These are phyloP conservation scores for Blyttiomyces sp. DNA, from an alignment of 371 early-diverging fungal genomes.

Conservation along the genomic window DNA sequence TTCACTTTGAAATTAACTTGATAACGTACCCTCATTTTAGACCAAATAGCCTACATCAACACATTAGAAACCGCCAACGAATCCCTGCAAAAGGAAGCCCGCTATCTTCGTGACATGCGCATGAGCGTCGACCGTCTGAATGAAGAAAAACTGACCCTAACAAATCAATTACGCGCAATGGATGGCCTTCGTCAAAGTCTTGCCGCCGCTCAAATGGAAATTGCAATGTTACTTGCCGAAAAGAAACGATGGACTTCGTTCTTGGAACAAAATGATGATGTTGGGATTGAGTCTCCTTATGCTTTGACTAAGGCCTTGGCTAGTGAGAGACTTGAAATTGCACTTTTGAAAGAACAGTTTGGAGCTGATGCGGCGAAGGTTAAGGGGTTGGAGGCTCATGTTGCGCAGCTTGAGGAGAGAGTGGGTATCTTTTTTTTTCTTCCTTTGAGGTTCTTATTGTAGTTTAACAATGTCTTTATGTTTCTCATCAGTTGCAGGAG, in stretches of 20 bases:
- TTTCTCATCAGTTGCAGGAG: background rate
- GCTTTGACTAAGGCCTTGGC: conserved; percentile 40
- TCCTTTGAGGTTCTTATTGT: background rate
- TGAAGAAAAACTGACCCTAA: conserved; percentile 43
- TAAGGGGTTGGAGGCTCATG: conserved; percentile 16
- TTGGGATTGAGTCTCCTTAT: conserved; percentile 40
- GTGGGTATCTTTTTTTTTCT: background rate
- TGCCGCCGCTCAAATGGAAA: conserved; percentile 32
- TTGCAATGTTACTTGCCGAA: conserved; percentile 37
- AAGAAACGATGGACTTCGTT: conserved; percentile 43
- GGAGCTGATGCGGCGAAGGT: conserved; percentile 24
- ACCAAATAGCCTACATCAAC: conserved; percentile 42
- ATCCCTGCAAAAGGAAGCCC: conserved; percentile 25
- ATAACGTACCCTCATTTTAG: conserved; percentile 8
- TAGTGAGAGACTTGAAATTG: conserved; percentile 35
- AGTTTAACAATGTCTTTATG: background rate
- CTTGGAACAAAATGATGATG: conserved; percentile 10
- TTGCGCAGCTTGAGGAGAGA: conserved; percentile 24
- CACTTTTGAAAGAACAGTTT: conserved; percentile 30
- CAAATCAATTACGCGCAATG: conserved; percentile 33
- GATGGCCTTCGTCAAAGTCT: conserved; percentile 21
- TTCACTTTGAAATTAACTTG: conserved; percentile 14
- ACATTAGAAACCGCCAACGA: conserved; percentile 38
- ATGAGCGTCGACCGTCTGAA: conserved; percentile 32
- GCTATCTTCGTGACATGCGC: conserved; percentile 20